These are phyloP conservation scores for Fusarium haematococcum DNA, from an alignment of 2,329 filamentous ascomycete species.

Conservation along the genomic window DNA sequence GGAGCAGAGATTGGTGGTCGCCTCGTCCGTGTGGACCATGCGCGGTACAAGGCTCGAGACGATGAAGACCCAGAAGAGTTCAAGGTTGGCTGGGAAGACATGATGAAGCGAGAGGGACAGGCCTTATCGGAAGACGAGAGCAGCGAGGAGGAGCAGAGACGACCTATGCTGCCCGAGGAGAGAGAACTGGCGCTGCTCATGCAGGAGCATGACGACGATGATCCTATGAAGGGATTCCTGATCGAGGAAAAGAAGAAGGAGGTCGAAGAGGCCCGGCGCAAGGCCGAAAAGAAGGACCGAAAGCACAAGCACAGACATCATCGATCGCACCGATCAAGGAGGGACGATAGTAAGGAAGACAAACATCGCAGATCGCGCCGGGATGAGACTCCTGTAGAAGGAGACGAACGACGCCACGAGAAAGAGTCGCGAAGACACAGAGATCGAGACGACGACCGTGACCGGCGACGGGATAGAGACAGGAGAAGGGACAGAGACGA, in stretches of 20 bases:
- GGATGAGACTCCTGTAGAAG: constrained; percentile 50
- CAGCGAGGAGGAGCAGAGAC: constrained; percentile 59
- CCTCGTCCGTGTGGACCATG: constrained; percentile 89
- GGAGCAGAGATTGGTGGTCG: constrained; percentile 86
- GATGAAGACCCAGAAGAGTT: constrained; percentile 75
- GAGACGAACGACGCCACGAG: constrained; percentile 44
- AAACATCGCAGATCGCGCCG: constrained; percentile 50
- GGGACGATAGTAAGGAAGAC: constrained; percentile 48
- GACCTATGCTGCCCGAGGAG: constrained; percentile 84
- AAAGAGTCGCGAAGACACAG: constrained; percentile 47
- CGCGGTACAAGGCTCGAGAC: constrained; percentile 88
- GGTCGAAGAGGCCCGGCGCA: constrained; percentile 74
- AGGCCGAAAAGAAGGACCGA: constrained; percentile 60
- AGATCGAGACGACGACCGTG: constrained; percentile 44
- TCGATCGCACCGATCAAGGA: constrained; percentile 57
- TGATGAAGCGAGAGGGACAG: constrained; percentile 64
- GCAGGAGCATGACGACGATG: constrained; percentile 88
- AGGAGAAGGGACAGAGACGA: constrained; percentile 38
- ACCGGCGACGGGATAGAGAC: constrained; percentile 43
- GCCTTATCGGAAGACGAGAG: constrained; percentile 58
- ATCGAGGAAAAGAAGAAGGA: constrained; percentile 93
- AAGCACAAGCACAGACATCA: constrained; percentile 62
- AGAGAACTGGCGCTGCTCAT: constrained; percentile 80
- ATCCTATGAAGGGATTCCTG: constrained; percentile 95
- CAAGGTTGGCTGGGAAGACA: constrained; percentile 70